Evolutionary conservation across 169 alveolate species (phyloP).

Genomic region (Babesia gibsoni): DNA sequence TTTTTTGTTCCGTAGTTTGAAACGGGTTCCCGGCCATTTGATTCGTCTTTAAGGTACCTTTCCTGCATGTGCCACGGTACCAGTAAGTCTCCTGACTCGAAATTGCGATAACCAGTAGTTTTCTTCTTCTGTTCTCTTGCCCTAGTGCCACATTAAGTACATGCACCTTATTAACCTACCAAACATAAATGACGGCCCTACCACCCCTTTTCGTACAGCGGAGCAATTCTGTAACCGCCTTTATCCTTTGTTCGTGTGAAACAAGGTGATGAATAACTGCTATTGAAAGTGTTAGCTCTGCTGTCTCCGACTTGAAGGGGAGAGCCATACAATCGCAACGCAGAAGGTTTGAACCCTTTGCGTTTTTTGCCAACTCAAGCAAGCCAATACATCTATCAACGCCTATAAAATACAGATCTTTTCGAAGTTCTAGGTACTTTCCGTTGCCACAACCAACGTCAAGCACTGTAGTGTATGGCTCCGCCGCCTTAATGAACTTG

Average conservation of each 20-base stretch:
- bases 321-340: constrained; percentile 30
- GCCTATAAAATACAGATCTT: constrained; percentile 78
- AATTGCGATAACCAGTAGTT: constrained; percentile 43
- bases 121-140: constrained; percentile 33
- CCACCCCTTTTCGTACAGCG: constrained; percentile 54
- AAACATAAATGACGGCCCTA: constrained; percentile 29
- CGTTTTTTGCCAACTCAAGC: constrained; percentile 75
- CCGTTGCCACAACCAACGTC: constrained; percentile 99
- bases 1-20: neutral
- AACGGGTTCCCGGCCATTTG: neutral
- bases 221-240: constrained; percentile 39
- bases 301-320: constrained; percentile 25
- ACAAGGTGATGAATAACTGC: constrained; percentile 61
- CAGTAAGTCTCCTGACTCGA: constrained; percentile 40
- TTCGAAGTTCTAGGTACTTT: constrained; percentile 83
- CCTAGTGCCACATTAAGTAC: constrained; percentile 11
- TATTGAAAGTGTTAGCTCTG: constrained; percentile 47
- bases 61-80: constrained; percentile 64
- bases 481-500: constrained; percentile 79
- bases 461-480: constrained; percentile 82
- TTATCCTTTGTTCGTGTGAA: constrained; percentile 14
- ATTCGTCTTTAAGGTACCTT: constrained; percentile 5
- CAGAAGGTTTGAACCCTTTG: neutral
- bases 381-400: constrained; percentile 86
- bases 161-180: constrained; percentile 5